Conservation (phyloP, 768 basidiomycete species). For the Roridomyces roridus region DNA sequence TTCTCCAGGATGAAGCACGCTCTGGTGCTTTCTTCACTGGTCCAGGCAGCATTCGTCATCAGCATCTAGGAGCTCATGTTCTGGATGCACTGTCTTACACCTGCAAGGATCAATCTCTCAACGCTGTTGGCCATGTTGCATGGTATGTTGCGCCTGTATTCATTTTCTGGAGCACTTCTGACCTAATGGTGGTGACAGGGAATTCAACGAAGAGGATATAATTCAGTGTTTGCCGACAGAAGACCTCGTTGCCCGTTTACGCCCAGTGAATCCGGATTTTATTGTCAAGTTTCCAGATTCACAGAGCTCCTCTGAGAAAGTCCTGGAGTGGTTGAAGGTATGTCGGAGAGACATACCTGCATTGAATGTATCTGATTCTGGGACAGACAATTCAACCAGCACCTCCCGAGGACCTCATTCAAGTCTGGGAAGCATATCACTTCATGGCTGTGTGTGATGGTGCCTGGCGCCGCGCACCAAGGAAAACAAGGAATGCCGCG, state of each 20-base stretch:
- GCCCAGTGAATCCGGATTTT: background rate
- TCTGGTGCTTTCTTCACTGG: background rate
- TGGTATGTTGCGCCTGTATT: background rate
- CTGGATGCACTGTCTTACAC: background rate
- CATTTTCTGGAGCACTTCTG: background rate
- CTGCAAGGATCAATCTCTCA: background rate
- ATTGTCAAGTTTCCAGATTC: background rate
- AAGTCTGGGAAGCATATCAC: background rate
- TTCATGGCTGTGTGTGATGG: background rate
- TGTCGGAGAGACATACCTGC: too few species aligned
- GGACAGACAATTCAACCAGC: background rate
- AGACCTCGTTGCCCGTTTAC: background rate
- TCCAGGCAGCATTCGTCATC: background rate
- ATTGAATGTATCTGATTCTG: background rate
- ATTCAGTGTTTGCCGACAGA: background rate
- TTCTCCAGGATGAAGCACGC: background rate
- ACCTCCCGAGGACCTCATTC: background rate
- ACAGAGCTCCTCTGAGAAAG: too few species aligned
- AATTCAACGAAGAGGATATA: background rate
- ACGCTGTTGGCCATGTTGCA: background rate
- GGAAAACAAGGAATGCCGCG: background rate
- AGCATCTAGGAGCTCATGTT: background rate
- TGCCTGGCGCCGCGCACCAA: background rate
- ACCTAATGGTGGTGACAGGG: background rate
- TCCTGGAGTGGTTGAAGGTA: conserved; percentile 1